Conservation (phyloP, 2,329 filamentous ascomycete genomes). For the Coniochaeta pulveracea region DNA sequence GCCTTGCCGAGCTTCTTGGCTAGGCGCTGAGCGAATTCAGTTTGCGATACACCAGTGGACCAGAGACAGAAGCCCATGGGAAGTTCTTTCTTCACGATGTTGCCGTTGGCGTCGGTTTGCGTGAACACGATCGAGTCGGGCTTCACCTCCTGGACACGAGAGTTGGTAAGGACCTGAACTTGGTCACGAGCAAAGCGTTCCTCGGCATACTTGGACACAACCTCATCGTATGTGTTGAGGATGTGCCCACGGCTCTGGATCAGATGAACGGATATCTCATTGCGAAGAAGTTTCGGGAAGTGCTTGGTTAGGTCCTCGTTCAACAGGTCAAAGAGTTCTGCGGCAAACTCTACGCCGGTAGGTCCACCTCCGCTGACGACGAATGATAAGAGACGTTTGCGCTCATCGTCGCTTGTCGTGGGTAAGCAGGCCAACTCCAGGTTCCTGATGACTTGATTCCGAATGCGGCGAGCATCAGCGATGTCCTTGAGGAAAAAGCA, state of each 20-base stretch:
- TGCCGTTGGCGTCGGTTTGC: slow-evolving; percentile 65
- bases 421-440: slow-evolving; percentile 88
- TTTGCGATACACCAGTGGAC: slow-evolving; percentile 91
- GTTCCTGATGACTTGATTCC: slow-evolving; percentile 80
- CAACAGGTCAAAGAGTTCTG: slow-evolving; percentile 88
- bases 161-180: slow-evolving; percentile 84
- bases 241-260: slow-evolving; percentile 94
- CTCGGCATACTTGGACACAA: slow-evolving; percentile 85
- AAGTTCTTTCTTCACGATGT: slow-evolving; percentile 76
- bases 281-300: slow-evolving; percentile 84
- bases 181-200: slow-evolving; percentile 82
- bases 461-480: slow-evolving; percentile 78
- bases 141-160: slow-evolving; percentile 81
- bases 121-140: slow-evolving; percentile 80
- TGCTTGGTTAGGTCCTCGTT: slow-evolving; percentile 82
- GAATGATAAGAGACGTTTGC: slow-evolving; percentile 79
- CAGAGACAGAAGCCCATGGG: slow-evolving; percentile 94
- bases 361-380: slow-evolving; percentile 93
- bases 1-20: slow-evolving; percentile 62
- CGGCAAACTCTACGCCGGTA: slow-evolving; percentile 95
- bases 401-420: slow-evolving; percentile 79
- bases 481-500: slow-evolving; percentile 95
- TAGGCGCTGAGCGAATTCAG: slow-evolving; percentile 65
- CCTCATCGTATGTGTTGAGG: slow-evolving; percentile 95
- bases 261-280: slow-evolving; percentile 94